phyloP scores from a whole-genome alignment of 441 rosid genomes.

The Rhodomyrtus psidioides region DNA sequence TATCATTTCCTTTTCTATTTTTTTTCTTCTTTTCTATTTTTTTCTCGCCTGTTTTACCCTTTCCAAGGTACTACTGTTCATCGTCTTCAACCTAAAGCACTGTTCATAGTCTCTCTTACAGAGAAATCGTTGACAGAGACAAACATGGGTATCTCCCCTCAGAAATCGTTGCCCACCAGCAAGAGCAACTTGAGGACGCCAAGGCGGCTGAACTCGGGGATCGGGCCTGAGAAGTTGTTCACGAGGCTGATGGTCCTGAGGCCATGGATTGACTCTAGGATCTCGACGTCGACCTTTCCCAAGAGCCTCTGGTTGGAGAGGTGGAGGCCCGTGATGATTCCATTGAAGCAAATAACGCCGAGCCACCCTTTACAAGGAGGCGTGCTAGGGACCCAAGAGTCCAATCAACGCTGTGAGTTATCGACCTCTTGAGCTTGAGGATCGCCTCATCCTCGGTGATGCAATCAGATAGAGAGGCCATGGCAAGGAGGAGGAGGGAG shows the following conservation, averaged over 20 bases:
- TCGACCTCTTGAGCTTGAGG: constrained; percentile 38
- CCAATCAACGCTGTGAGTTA: constrained; percentile 22
- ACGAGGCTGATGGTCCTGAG: constrained; percentile 48
- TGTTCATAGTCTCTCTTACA: too few species aligned
- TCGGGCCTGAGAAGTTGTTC: constrained; percentile 55
- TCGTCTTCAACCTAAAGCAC: too few species aligned
- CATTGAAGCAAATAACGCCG: constrained; percentile 49
- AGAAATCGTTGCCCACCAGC: constrained; percentile 1
- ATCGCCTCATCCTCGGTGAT: constrained; percentile 35
- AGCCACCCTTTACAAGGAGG: constrained; percentile 56
- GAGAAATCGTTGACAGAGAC: too few species aligned
- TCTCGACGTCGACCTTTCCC: constrained; percentile 37
- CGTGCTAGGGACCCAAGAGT: constrained; percentile 42
- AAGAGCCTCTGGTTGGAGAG: constrained; percentile 39
- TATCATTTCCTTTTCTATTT: too few species aligned
- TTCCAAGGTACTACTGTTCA: too few species aligned
- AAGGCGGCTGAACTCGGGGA: constrained; percentile 57
- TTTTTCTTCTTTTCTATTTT: too few species aligned
- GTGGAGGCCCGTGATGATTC: constrained; percentile 46
- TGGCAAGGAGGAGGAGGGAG: background rate
- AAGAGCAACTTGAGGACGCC: constrained; percentile 25
- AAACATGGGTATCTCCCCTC: constrained; percentile 3
- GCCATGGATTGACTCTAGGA: constrained; percentile 29
- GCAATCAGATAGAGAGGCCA: constrained; percentile 7
- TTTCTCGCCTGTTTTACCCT: too few species aligned